Conservation (phyloP, 2,329 filamentous ascomycete genomes). For the Alternaria conjuncta region DNA sequence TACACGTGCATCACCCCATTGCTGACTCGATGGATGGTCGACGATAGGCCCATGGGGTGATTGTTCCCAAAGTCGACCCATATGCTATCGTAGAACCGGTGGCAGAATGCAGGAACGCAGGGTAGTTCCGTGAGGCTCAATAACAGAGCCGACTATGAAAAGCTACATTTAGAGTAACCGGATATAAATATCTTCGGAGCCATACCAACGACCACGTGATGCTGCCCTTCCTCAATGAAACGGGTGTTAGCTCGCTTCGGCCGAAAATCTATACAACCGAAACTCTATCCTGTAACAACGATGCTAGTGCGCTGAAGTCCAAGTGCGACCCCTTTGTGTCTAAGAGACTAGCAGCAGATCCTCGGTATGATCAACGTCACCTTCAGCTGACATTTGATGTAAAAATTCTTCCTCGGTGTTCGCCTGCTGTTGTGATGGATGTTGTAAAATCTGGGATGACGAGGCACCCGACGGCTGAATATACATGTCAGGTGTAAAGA, state of each 20-base stretch:
- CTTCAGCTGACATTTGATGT: not conserved
- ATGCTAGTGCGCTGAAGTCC: not conserved
- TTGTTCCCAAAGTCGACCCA: not conserved
- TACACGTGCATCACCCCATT: not conserved
- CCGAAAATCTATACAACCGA: not conserved
- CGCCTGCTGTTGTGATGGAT: not conserved
- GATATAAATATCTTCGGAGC: not conserved
- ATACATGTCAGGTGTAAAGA: not conserved
- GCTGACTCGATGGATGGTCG: not conserved
- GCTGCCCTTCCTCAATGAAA: not conserved
- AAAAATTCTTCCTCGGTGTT: not conserved
- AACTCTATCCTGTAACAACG: not conserved
- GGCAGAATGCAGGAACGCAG: not conserved
- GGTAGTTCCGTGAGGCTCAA: not conserved
- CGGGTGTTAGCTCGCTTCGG: not conserved
- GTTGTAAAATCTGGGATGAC: not conserved
- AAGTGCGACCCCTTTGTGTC: not conserved
- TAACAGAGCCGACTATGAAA: not conserved
- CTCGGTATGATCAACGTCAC: not conserved
- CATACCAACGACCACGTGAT: not conserved
- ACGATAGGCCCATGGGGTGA: not conserved
- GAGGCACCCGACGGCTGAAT: not conserved
- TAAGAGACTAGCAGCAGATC: not conserved
- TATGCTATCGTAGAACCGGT: not conserved
- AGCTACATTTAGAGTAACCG: not conserved